Base-by-base conservation (phyloP, 2,329 filamentous ascomycete genomes). In the Talaromyces sp. region DNA sequence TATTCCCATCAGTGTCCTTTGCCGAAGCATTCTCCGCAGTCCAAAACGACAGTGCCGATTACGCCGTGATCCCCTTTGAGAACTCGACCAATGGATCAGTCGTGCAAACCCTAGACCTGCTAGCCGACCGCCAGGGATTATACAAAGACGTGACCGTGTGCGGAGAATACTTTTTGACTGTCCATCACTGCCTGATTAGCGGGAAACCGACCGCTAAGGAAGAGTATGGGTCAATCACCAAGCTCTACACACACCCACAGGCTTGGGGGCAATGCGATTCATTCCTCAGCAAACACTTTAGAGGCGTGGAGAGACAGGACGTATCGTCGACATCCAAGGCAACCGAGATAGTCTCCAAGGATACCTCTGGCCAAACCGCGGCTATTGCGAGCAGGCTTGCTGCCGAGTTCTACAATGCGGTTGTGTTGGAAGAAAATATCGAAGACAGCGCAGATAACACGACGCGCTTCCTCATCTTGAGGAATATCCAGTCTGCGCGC, bases 71-170 rank as follows among this genome's bases (percentile, higher is more conserved):
- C 1, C 95, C 95, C 7, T 93, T 96, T 75, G 93, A 98, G 73
- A 99, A 99, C 80, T 96, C 90, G 46, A 93, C 91, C 71, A 96
- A 98, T 75, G 95, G 95, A 69, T 88, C 89, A 58, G 95, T 99
- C 55, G 86, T 95, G 59, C 90, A 91, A 74, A 96, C 93, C 0
- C 84, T 98, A 26, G 93, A 97, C 75, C 85, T 93, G 65, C 86
- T 99, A 62, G 91, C 91, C 65, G 91, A 96, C 76, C 82, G 89
- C 27, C 78, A 85, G 43, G 76, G 75, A 49, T 75, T 77, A 50
- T 91, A 89, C 71, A 80, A 81, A 11, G 85, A 90, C 70, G 82
- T 97, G 52, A 81, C 83, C 54, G 89, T 98, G 46, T 90, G 88
- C 70, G 90, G 86, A 52, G 95, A 98, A 78, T 84, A 89, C 60